A percentile compares a stretch with the other conserved stretches of the same genome.
These are phyloP conservation scores for Pseudofabraea citricarpa DNA, from an alignment of 2,329 filamentous ascomycete genomes.

Conservation along the genomic window DNA sequence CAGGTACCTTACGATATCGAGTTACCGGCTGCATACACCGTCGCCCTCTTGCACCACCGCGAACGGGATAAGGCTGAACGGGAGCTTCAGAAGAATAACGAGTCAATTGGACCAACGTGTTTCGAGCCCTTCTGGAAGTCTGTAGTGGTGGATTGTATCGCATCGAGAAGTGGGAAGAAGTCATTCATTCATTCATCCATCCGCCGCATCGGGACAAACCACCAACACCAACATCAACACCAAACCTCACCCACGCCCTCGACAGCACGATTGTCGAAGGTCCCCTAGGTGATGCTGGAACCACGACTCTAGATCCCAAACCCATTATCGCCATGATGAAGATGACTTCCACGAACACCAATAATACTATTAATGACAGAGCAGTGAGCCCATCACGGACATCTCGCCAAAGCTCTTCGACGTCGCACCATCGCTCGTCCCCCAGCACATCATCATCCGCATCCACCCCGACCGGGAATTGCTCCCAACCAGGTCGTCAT, in stretches of 20 bases:
- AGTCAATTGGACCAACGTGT: too few relatives aligned
- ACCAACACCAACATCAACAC: too few relatives aligned
- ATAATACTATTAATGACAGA: neutral
- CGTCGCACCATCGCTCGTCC: conserved; percentile 18
- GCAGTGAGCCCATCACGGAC: conserved; percentile 4
- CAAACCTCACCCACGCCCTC: conserved; percentile 8
- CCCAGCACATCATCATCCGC: too few relatives aligned
- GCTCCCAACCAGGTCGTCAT: conserved; percentile 4
- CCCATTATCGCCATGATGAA: conserved; percentile 6
- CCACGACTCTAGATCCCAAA: conserved; percentile 16
- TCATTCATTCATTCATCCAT: too few relatives aligned
- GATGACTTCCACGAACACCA: conserved; percentile 1
- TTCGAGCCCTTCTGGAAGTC: too few relatives aligned
- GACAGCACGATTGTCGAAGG: conserved; percentile 15
- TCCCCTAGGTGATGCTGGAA: conserved; percentile 23
- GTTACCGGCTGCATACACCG: neutral
- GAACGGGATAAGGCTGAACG: neutral
- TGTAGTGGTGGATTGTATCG: too few relatives aligned
- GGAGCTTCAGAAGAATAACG: too few relatives aligned
- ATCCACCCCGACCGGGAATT: conserved; percentile 1
- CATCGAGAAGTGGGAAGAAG: too few relatives aligned
- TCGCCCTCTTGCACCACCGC: neutral
- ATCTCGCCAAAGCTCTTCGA: conserved; percentile 8
- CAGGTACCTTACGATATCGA: neutral
- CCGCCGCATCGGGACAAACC: too few relatives aligned